phyloP scores from a whole-genome alignment of 228 moss, liverwort and hornwort genomes.

The Sphagnum fallax region DNA sequence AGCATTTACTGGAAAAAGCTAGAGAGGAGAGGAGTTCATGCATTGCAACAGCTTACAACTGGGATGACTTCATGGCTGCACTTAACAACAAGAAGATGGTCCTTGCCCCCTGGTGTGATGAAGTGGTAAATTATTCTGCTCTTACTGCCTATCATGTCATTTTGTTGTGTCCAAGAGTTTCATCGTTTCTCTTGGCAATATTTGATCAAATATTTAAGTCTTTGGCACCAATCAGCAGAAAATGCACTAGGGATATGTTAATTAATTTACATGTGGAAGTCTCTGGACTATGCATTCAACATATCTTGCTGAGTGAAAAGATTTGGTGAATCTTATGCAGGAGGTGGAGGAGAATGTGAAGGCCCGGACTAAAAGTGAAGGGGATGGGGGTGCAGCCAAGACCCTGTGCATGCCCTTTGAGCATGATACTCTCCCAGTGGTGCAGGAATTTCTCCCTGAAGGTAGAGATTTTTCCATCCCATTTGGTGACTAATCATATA shows the following conservation, averaged over 20 bases:
- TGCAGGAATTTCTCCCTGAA: conserved; percentile 63
- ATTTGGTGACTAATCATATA: too few relatives aligned
- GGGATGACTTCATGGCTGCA: conserved; percentile 68
- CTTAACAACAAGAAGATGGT: conserved; percentile 88
- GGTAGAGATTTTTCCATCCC: conserved; percentile 17
- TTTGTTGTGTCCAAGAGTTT: too few relatives aligned
- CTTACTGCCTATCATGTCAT: too few relatives aligned
- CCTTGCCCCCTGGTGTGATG: conserved; percentile 96
- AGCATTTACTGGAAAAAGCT: conserved; percentile 56
- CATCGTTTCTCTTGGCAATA: too few relatives aligned
- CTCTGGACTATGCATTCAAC: too few relatives aligned
- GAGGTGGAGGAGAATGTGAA: conserved; percentile 86
- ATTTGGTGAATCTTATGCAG: conserved; percentile 13
- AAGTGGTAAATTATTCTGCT: conserved; percentile 32
- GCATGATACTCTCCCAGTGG: conserved; percentile 72
- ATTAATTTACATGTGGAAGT: too few relatives aligned
- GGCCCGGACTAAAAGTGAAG: conserved; percentile 49
- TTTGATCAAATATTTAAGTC: too few relatives aligned
- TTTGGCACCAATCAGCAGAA: too few relatives aligned
- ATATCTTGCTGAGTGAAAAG: too few relatives aligned
- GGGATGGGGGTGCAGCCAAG: conserved; percentile 83
- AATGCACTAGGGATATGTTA: too few relatives aligned
- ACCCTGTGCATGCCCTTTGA: conserved; percentile 94
- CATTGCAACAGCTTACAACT: conserved; percentile 53
- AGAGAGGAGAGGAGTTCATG: conserved; percentile 41